These are phyloP conservation scores for Cladorrhinum sp. DNA, from an alignment of 2,329 filamentous ascomycete species.

Conservation along the genomic window DNA sequence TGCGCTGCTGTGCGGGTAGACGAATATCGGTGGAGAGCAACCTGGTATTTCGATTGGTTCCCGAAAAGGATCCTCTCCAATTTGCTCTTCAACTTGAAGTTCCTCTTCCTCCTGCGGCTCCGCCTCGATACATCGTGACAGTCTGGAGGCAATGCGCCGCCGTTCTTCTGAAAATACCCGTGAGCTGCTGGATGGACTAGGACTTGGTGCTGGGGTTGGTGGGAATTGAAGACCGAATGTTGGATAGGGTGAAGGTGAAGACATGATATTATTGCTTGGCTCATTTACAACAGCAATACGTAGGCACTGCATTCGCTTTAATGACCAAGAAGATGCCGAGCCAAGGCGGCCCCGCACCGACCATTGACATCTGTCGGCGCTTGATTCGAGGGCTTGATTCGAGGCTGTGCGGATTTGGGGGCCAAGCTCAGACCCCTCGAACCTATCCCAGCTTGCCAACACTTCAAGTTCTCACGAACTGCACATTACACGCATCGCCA, in stretches of 20 bases:
- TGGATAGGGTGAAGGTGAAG: not conserved
- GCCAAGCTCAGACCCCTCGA: not conserved
- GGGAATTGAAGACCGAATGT: not conserved
- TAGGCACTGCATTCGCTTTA: too few species aligned
- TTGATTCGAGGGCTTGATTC: not conserved
- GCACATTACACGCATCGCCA: too few species aligned
- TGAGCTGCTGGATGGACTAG: not conserved
- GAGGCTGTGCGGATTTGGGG: not conserved
- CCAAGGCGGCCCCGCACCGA: too few species aligned
- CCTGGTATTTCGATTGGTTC: not conserved
- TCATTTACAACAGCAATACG: too few species aligned
- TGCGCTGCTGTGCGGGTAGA: not conserved
- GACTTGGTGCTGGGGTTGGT: not conserved
- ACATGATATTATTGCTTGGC: not conserved
- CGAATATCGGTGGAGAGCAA: not conserved
- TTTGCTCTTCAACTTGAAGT: not conserved
- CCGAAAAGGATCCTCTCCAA: not conserved
- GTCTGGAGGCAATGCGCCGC: not conserved
- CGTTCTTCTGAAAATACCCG: not conserved
- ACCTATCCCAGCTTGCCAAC: too few species aligned
- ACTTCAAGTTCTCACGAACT: too few species aligned
- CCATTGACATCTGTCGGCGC: not conserved
- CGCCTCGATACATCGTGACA: not conserved
- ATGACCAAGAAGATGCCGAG: too few species aligned
- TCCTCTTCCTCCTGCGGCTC: too few species aligned